Conservation (phyloP, 2,329 filamentous ascomycete species). For the Aureobasidium sp. region DNA sequence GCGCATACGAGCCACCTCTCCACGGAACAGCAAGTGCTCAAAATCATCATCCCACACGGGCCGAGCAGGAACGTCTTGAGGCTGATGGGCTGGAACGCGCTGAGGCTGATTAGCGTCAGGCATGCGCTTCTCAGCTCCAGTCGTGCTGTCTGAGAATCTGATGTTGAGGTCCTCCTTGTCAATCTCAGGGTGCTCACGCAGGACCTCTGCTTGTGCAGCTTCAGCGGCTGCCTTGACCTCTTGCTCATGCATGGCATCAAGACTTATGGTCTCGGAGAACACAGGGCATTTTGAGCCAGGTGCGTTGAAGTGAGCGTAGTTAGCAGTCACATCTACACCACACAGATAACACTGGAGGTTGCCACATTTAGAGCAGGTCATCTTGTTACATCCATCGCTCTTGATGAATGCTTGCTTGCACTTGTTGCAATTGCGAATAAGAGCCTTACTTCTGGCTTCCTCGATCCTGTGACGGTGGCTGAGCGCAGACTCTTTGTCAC, state of each 20-base stretch:
- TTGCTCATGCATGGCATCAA: constrained; percentile 52
- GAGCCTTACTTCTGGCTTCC: constrained; percentile 74
- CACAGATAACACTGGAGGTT: constrained; percentile 63
- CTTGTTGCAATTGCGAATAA: constrained; percentile 69
- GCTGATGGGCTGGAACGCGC: no score
- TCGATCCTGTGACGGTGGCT: constrained; percentile 63
- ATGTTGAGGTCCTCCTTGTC: constrained; percentile 53
- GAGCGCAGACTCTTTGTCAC: constrained; percentile 49
- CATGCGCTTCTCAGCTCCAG: neutral
- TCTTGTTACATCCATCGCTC: constrained; percentile 74
- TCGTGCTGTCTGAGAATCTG: constrained; percentile 44
- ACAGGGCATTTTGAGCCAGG: constrained; percentile 54
- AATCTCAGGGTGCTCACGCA: constrained; percentile 55
- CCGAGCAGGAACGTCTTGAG: no score
- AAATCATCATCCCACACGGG: neutral
- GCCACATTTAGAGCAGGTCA: constrained; percentile 59
- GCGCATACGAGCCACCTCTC: neutral
- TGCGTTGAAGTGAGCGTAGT: constrained; percentile 66
- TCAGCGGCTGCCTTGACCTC: constrained; percentile 59
- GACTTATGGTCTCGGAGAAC: constrained; percentile 47
- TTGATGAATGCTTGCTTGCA: constrained; percentile 75
- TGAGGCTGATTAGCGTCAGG: neutral
- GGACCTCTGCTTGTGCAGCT: constrained; percentile 48
- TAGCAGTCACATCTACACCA: constrained; percentile 50
- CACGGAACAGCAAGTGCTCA: neutral